Evolutionary conservation across 2,329 filamentous ascomycete species (phyloP).

Genomic region (Volutella citrinella): DNA sequence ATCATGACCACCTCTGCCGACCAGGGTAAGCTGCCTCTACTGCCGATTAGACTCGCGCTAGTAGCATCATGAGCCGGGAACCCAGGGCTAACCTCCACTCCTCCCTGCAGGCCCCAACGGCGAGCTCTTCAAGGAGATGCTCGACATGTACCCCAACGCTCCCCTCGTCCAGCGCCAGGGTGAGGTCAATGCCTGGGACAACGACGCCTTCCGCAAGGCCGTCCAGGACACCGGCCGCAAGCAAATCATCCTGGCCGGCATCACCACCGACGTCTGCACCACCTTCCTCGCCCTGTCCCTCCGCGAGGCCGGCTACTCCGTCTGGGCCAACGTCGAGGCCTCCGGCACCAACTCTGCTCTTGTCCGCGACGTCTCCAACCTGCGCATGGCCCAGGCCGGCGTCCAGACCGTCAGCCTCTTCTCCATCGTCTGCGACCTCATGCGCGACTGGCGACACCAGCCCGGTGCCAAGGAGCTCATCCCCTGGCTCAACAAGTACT

Average conservation of each 20-base stretch:
- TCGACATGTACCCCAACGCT: conserved; percentile 63
- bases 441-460: conserved; percentile 65
- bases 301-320: conserved; percentile 66
- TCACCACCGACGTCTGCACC: conserved; percentile 74
- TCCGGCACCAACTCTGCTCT: conserved; percentile 63
- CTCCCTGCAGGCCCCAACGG: conserved; percentile 62
- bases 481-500: conserved; percentile 62
- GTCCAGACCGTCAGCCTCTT: conserved; percentile 64
- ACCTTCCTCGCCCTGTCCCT: conserved; percentile 72
- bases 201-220: conserved; percentile 63
- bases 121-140: conserved; percentile 65
- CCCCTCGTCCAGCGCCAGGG: conserved; percentile 66
- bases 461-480: conserved; percentile 55
- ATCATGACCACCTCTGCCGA: conserved; percentile 70
- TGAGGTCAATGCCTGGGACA: conserved; percentile 78
- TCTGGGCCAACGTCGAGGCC: conserved; percentile 71
- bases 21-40: conserved; percentile 15
- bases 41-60: not conserved
- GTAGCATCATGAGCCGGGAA: too few relatives aligned
- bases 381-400: conserved; percentile 63
- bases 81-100: conserved; percentile 22
- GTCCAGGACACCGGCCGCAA: conserved; percentile 62
- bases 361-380: conserved; percentile 62
- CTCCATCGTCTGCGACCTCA: conserved; percentile 63
- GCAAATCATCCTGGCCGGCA: conserved; percentile 70